Percentiles rank a stretch among this genome's conserved stretches.
phyloP scores from a whole-genome alignment of 768 basidiomycete species.

The Amanita rubescens region DNA sequence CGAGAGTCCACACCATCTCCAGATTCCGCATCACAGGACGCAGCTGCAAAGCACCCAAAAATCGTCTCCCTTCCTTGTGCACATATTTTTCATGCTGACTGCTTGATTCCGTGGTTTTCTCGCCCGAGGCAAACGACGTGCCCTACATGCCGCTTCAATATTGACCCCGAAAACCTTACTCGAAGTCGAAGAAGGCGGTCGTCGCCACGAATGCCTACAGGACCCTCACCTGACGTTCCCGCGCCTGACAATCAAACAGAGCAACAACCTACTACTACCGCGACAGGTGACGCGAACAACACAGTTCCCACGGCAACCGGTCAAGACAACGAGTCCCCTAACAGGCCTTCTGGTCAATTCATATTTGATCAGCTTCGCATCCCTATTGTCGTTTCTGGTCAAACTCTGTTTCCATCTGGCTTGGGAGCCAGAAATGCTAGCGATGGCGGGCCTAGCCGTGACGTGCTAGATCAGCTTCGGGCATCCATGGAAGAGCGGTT shows the following conservation, averaged over 20 bases:
- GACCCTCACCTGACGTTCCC: not conserved
- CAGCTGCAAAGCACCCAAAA: conserved; percentile 21
- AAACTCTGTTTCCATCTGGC: not conserved
- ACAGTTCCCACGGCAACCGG: not conserved
- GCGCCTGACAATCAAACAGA: not conserved
- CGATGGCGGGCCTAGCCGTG: not conserved
- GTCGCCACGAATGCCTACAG: conserved; percentile 6
- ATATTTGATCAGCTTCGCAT: not conserved
- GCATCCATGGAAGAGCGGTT: not conserved
- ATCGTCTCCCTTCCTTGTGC: conserved; percentile 73
- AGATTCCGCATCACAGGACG: conserved; percentile 7
- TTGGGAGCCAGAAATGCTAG: not conserved
- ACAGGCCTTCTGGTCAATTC: not conserved
- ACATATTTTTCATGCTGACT: conserved; percentile 75
- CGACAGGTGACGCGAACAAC: not conserved
- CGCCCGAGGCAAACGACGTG: conserved; percentile 74
- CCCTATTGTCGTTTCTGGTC: not conserved
- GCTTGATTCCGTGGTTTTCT: conserved; percentile 79
- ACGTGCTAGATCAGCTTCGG: not conserved
- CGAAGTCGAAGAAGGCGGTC: conserved; percentile 25
- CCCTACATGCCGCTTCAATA: conserved; percentile 76
- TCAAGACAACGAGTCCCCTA: not conserved
- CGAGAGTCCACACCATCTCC: conserved; percentile 17
- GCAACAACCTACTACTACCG: not conserved
- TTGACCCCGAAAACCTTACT: conserved; percentile 73